A percentile compares a stretch with the other conserved stretches of the same genome.
phyloP scores from a whole-genome alignment of 192 early-diverging fungal species.

The Umbelopsis sp. region DNA sequence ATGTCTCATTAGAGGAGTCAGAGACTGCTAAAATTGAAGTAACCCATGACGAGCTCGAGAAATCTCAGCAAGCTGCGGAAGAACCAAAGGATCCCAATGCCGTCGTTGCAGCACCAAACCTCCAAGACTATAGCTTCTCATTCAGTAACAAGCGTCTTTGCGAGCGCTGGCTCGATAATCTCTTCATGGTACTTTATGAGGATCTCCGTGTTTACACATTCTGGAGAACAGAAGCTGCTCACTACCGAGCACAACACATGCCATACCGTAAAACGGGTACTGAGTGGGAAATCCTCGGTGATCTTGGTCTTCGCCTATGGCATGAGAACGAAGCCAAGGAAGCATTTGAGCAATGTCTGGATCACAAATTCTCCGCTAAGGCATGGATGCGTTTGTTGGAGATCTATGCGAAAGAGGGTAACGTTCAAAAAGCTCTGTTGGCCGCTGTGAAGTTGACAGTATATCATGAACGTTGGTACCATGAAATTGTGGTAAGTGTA shows the following conservation, averaged over 20 bases:
- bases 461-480: slow-evolving; percentile 89
- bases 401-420: slow-evolving; percentile 76
- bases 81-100: slow-evolving; percentile 36
- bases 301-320: slow-evolving; percentile 84
- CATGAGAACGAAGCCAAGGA: slow-evolving; percentile 92
- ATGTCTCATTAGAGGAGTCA: slow-evolving; percentile 43
- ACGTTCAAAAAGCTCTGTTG: slow-evolving; percentile 79
- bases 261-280: slow-evolving; percentile 91
- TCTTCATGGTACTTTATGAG: slow-evolving; percentile 99
- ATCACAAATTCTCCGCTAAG: slow-evolving; percentile 91
- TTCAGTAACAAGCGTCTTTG: slow-evolving; percentile 96
- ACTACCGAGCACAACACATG: slow-evolving; percentile 72
- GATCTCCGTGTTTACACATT: slow-evolving; percentile 92
- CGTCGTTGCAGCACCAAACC: not conserved
- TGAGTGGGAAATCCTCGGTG: slow-evolving; percentile 98
- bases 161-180: slow-evolving; percentile 99
- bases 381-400: slow-evolving; percentile 88
- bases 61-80: slow-evolving; percentile 49
- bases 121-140: slow-evolving; percentile 61
- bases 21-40: slow-evolving; percentile 21
- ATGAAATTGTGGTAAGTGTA: slow-evolving; percentile 78
- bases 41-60: slow-evolving; percentile 39
- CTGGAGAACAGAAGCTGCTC: slow-evolving; percentile 85
- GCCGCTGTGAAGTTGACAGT: slow-evolving; percentile 83
- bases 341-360: slow-evolving; percentile 84